Evolutionary conservation across 1,284 basidiomycete genomes (phyloP), one percentile per base, ranked within the genome.

Genomic region (Pisolithus thermaeus): DNA sequence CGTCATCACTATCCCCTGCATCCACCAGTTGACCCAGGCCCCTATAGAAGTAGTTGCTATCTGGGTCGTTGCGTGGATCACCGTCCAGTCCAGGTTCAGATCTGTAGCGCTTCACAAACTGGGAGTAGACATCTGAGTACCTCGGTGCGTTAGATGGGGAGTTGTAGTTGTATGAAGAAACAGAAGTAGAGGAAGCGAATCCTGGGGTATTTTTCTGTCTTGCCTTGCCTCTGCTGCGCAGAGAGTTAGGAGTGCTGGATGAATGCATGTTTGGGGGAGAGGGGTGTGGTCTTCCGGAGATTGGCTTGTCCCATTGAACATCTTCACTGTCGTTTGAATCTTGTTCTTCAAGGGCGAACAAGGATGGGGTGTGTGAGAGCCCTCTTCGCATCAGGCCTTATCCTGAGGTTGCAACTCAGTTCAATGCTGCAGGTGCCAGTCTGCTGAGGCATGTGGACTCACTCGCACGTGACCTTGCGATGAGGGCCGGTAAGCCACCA

Each of bases 1-100:
- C 87, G 56, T 92, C 89, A 48, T 87, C 86, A 58, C 83, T 89
- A 55, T 90, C 87, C 3, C 80, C 85, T 18, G 76, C 80, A 59
- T 90, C 87, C 40, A 79, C 73, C 12, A 89, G 74, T 58, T 86
- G 81, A 1, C 83, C 86, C 8, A 86, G 70, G 11, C 85, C 86
- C 43, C 79, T 75, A 59, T 87, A 82, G 66, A 85, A 86, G 64
- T 84, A 87, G 60, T 87, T 83, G 56, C 76, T 82, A 62, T 89
- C 86, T 22, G 84, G 83, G 62, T 89, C 87, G 61, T 81, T 80
- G 51, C 83, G 77, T 27, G 80, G 77, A 65, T 88, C 84, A 56
- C 84, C 83, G 48, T 78, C 75, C 47, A 76, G 70, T 38, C 71
- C 76, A 23, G 77, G 71, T 54, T 77, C 76, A 14, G 77, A 79